Evolutionary conservation across 2,329 filamentous ascomycete genomes (phyloP).

Genomic region (Paecilomyces dactylethromorphus): DNA sequence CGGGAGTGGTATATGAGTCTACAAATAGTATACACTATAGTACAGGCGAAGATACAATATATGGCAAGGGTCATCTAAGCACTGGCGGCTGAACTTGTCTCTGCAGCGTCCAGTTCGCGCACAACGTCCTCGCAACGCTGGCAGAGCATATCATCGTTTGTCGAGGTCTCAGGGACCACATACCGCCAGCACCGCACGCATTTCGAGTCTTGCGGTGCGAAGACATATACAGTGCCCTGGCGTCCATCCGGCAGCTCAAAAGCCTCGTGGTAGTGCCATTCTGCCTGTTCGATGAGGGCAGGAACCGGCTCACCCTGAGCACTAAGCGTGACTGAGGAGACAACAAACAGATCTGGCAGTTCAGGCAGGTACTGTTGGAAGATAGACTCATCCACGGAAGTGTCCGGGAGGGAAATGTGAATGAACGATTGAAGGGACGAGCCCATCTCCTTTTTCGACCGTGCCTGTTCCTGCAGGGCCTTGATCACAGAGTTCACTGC

Average conservation of each 20-base stretch:
- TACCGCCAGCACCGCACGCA: constrained; percentile 89
- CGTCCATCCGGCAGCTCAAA: constrained; percentile 30
- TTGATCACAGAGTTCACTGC: constrained; percentile 63
- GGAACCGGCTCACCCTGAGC: constrained; percentile 21
- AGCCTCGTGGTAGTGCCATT: constrained; percentile 38
- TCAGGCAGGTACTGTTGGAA: constrained; percentile 37
- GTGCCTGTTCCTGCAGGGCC: constrained; percentile 64
- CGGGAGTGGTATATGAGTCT: neutral
- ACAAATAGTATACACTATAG: neutral
- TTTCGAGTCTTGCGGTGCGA: constrained; percentile 54
- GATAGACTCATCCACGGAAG: constrained; percentile 10
- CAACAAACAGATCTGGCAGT: constrained; percentile 61
- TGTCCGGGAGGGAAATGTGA: constrained; percentile 23
- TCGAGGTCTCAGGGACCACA: constrained; percentile 46
- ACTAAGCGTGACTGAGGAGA: constrained; percentile 56
- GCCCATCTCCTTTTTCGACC: constrained; percentile 65
- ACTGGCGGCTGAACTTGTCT: neutral
- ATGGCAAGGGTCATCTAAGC: neutral
- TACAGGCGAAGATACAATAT: neutral
- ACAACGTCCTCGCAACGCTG: constrained; percentile 65
- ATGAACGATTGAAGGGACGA: constrained; percentile 76
- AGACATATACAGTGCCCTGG: constrained; percentile 32
- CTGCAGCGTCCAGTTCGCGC: constrained; percentile 18
- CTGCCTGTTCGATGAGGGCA: constrained; percentile 19
- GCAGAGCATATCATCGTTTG: constrained; percentile 61